Conservation (phyloP, 2,329 filamentous ascomycete species). For the Aplosporella prunicola region DNA sequence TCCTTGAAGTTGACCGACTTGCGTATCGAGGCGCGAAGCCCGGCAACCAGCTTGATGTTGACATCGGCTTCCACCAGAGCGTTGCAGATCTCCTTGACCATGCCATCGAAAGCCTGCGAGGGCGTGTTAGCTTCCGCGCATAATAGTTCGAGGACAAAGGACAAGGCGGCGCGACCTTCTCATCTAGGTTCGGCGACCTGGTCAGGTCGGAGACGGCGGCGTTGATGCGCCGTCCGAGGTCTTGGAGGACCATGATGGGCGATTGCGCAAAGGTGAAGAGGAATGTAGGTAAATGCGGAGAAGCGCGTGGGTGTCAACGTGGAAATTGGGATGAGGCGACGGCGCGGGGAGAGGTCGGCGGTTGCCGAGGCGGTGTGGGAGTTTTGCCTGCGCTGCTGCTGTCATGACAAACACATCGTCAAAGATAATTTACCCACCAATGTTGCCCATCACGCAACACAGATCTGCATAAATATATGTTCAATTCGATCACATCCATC, state of each 20-base stretch:
- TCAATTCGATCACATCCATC: no score
- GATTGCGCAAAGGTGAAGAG: not conserved
- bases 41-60: slow-evolving; percentile 86
- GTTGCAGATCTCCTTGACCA: slow-evolving; percentile 97
- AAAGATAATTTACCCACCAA: no score
- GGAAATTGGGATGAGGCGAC: no score
- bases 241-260: slow-evolving; percentile 82
- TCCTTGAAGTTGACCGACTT: slow-evolving; percentile 89
- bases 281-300: no score
- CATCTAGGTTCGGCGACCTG: slow-evolving; percentile 83
- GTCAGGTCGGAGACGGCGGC: slow-evolving; percentile 90
- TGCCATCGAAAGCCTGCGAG: slow-evolving; percentile 77
- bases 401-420: no score
- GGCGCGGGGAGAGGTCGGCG: no score
- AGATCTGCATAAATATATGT: no score
- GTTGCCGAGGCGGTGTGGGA: no score
- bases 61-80: slow-evolving; percentile 95
- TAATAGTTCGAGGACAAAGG: slow-evolving; percentile 7
- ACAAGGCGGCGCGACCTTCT: slow-evolving; percentile 56
- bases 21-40: slow-evolving; percentile 88
- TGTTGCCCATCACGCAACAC: no score
- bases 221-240: slow-evolving; percentile 97
- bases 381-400: no score
- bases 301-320: no score
- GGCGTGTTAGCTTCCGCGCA: slow-evolving; percentile 24